Base-by-base conservation (phyloP, 805 yeast species). In the Ogataea degrootiae region DNA sequence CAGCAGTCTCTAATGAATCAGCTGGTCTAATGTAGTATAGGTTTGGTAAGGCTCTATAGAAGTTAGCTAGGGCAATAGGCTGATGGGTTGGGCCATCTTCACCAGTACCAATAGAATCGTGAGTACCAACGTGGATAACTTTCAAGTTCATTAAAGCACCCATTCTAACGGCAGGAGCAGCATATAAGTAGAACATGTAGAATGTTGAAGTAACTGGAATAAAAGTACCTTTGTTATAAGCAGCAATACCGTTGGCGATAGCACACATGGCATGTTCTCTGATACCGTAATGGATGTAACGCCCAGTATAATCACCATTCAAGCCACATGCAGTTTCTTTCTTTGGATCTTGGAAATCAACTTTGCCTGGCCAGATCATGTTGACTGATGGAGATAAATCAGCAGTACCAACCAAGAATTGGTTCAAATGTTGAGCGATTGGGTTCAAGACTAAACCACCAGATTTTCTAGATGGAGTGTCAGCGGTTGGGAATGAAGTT, bases 251-350 rank as follows among this genome's bases (percentile, higher is more conserved):
- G 73, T 92, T 94, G 81, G 91, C 78, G 69, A 91, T 86, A 54
- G 97, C 97, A 73, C 96, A 96, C 97, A 92, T 90, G 68, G 88
- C 97, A 73, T 94, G 98, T 78, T 92, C 99, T 72, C 99, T 85
- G 58, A 92, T 96, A 82, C 99, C 99, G 70, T 84, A 92, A 74
- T 97, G 85, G 70, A 92, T 77, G 76, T 92, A 92, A 68, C 97
- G 83, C 66, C 99, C 99, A 45, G 81, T 55, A 76, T 85, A 91
- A 63, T 81, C 81, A 69, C 98, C 98, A 63, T 17, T 49, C 58
- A 87, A 73, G 39, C 83, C 83, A 52, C 56, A 53, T 2, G 44
- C 31, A 12, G 53, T 48, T 19, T 53, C 37, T 26, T 88, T 72
- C 45, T 78, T 62, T 45, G 90, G 88, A 50, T 92, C 87, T 79